Percentiles rank a stretch among this genome's conserved stretches.
These are phyloP conservation scores for Babesia bovis DNA, from an alignment of 169 alveolate genomes.

Conservation along the genomic window DNA sequence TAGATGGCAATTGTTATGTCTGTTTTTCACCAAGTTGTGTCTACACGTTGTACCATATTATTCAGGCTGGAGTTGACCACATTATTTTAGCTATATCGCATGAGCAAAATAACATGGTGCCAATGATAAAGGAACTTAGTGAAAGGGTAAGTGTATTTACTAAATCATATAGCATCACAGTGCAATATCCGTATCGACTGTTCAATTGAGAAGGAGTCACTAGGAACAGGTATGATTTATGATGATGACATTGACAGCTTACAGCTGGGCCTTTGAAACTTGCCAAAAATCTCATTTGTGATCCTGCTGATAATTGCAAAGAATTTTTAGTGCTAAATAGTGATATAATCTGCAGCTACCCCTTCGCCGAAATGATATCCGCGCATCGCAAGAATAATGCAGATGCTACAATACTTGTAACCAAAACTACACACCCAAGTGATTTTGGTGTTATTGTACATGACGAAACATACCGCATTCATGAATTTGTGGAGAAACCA, in stretches of 20 bases:
- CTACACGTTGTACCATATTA: constrained; percentile 1
- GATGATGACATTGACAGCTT: constrained; percentile 26
- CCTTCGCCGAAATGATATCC: constrained; percentile 89
- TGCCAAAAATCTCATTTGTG: constrained; percentile 84
- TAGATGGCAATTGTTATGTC: too few species aligned
- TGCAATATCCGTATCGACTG: constrained; percentile 88
- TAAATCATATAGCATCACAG: constrained; percentile 17
- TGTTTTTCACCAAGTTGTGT: too few species aligned
- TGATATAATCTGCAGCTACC: constrained; percentile 95
- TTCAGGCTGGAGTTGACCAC: constrained; percentile 82
- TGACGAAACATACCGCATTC: constrained; percentile 85
- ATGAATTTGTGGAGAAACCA: constrained; percentile 94
- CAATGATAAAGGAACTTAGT: constrained; percentile 76
- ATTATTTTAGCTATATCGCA: constrained; percentile 89
- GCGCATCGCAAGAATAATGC: constrained; percentile 89
- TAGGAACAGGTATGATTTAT: constrained; percentile 90
- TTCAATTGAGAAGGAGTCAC: constrained; percentile 93
- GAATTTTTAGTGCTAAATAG: constrained; percentile 93
- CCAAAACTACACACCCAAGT: constrained; percentile 94
- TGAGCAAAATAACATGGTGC: constrained; percentile 80
- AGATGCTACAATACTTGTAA: constrained; percentile 88
- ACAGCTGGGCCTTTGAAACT: constrained; percentile 87
- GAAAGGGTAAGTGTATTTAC: constrained; percentile 54
- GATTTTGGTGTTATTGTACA: constrained; percentile 95
- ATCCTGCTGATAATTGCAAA: constrained; percentile 80